Percentiles rank a stretch among this genome's conserved stretches.
Evolutionary conservation across 2,329 filamentous ascomycete genomes (phyloP).

Genomic region (Apiospora kogelbergensis): DNA sequence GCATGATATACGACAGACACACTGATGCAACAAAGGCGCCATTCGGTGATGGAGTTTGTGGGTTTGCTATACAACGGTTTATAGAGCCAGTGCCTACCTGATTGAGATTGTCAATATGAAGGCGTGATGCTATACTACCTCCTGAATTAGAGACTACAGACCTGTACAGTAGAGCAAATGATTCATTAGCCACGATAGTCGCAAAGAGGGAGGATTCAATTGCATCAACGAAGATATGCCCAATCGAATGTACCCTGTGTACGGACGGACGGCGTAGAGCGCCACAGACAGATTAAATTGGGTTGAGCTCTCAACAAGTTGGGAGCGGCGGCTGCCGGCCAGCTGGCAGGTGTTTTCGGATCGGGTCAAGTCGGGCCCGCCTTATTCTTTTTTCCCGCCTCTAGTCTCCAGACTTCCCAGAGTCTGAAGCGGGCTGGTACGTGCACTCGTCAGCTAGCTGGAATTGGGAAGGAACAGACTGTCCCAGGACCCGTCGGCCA

Average conservation of each 20-base stretch:
- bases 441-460: neutral
- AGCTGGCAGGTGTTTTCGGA: neutral
- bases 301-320: neutral
- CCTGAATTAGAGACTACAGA: no score
- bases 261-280: neutral
- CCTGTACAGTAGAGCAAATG: no score
- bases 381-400: conserved; percentile 8
- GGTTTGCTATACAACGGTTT: neutral
- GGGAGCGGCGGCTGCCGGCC: neutral
- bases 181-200: no score
- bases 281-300: neutral
- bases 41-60: neutral
- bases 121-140: no score
- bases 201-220: neutral
- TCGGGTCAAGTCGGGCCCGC: conserved; percentile 7
- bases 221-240: neutral
- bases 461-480: conserved; percentile 1
- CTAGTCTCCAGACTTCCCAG: no score
- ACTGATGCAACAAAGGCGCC: neutral
- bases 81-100: neutral
- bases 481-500: conserved; percentile 7
- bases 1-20: neutral
- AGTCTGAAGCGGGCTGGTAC: conserved; percentile 2
- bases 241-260: neutral
- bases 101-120: no score